These are phyloP conservation scores for Fraxinus baroniana DNA, from an alignment of 305 asterid genomes.

Conservation along the genomic window DNA sequence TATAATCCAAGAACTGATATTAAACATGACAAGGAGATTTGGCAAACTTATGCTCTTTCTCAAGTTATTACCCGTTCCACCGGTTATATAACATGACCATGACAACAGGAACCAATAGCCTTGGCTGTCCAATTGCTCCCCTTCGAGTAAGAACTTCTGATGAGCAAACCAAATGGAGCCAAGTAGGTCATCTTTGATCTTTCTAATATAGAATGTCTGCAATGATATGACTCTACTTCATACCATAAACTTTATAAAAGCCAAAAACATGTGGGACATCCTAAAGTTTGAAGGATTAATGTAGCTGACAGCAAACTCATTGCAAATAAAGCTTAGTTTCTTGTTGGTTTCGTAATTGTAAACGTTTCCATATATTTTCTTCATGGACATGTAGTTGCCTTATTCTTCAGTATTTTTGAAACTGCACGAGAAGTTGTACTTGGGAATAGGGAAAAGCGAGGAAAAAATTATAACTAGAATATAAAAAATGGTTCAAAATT, in stretches of 20 bases:
- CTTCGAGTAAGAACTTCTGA: background rate
- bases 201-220: background rate
- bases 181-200: background rate
- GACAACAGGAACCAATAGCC: background rate
- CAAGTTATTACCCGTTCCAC: slow-evolving; percentile 72
- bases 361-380: background rate
- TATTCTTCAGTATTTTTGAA: too few relatives aligned
- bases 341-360: background rate
- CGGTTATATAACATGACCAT: slow-evolving; percentile 59
- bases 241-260: background rate
- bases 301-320: background rate
- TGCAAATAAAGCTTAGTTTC: background rate
- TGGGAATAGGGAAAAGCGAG: background rate
- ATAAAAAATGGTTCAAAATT: background rate
- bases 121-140: too few relatives aligned
- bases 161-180: slow-evolving; percentile 1
- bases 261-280: background rate
- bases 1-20: background rate
- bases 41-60: slow-evolving; percentile 20
- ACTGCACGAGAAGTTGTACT: background rate
- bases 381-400: background rate
- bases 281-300: background rate
- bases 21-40: background rate
- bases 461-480: background rate
- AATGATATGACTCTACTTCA: background rate